Base-by-base conservation (phyloP, 371 early-diverging fungal genomes). In the Lichtheimia ornata region DNA sequence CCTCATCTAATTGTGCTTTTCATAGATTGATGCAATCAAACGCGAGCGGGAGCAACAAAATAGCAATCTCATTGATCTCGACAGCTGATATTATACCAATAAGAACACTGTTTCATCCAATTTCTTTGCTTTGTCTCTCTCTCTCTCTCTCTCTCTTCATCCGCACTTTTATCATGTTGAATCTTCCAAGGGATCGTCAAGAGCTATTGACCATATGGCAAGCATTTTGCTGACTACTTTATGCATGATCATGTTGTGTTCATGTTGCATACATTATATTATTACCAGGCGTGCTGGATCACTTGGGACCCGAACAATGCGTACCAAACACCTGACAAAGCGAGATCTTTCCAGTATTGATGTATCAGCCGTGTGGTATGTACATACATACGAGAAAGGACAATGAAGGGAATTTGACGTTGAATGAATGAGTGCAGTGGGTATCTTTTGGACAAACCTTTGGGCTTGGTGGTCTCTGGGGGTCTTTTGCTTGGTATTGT, bases 1-100 rank as follows among this genome's bases (percentile, higher is more conserved):
- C 22, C 22, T 52, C 3, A 15, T 28, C 2, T 2, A 11, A 9
- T 28, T 52, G 15, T 9, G 1, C 6, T 11, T 13, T 6, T n/a
- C 22, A 47, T 20, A 66, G 66, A 66, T 66, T 25, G 58, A 57
- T 6, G n/a, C 24, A 28, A 35, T 61, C 25, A 47, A 61, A 27
- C 24, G 13, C n/a, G 56, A 61, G 41, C 40, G 25, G 24, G 50
- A 56, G 4, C 47, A 43, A 27, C 50, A 50, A 24, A 35, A 53
- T 35, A 45, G 27, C 14, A n/a, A 50, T 50, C 62, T 62, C 24
- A 55, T 58, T 51, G 52, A 58, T 13, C 53, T 63, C 3, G 52
- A 50, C 11, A 35, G 35, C 35, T 35, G 35, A 35, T 35, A 35
- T 35, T 6, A 35, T 35, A 35, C 35, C 35, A 35, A 35, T 35